phyloP scores from a whole-genome alignment of 2,329 filamentous ascomycete species.

The Diaporthe ampelina region DNA sequence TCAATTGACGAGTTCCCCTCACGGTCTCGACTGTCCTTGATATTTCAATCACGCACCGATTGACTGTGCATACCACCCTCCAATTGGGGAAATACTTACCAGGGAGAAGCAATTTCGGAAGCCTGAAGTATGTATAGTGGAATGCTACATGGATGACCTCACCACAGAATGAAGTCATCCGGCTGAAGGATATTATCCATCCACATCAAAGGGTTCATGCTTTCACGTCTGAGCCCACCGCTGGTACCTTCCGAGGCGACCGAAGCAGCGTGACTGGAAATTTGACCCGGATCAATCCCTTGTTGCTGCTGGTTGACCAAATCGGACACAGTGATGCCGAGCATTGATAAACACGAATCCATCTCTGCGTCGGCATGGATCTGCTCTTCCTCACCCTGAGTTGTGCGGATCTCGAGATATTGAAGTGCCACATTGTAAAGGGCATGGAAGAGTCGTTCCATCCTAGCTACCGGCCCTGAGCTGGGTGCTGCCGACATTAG shows the following conservation, averaged over 20 bases:
- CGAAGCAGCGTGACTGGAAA: not conserved
- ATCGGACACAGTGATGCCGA: not conserved
- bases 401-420: not conserved
- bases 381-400: not conserved
- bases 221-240: not conserved
- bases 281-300: not conserved
- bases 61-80: not conserved
- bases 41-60: not conserved
- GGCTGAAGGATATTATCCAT: conserved; percentile 1
- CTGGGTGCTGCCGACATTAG: not conserved
- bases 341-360: conserved; percentile 12
- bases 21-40: not conserved
- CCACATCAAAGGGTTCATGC: not conserved
- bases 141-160: not conserved
- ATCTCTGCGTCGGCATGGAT: conserved; percentile 1
- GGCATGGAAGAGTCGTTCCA: not conserved
- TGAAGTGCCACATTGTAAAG: conserved; percentile 9
- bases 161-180: not conserved
- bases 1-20: not conserved
- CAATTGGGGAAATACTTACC: not conserved
- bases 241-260: not conserved
- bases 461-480: not conserved
- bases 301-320: not conserved
- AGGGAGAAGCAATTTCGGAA: not conserved
- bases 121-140: not conserved